phyloP scores from a whole-genome alignment of 257 asterid genomes.

The Forsythia suspensa region DNA sequence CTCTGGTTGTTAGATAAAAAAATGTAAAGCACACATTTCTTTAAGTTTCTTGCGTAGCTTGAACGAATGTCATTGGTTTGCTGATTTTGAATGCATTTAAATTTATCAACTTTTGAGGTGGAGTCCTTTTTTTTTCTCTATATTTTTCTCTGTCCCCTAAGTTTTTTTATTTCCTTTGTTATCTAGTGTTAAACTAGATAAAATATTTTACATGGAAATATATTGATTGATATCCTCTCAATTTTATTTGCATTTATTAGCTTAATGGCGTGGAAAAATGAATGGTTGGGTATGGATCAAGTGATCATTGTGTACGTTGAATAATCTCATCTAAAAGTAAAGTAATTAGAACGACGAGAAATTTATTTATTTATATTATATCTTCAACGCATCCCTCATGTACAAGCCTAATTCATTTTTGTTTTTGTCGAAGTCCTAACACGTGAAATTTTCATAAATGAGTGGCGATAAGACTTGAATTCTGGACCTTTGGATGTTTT shows the following conservation, averaged over 20 bases:
- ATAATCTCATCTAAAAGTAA: neutral
- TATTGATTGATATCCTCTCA: neutral
- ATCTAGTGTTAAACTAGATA: neutral
- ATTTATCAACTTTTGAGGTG: neutral
- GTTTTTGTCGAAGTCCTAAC: neutral
- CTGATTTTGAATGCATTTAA: neutral
- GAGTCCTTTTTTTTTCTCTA: neutral
- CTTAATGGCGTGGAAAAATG: neutral
- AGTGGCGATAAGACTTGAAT: neutral
- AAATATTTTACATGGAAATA: neutral
- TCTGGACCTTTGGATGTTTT: neutral
- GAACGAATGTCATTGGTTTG: neutral
- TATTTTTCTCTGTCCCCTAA: neutral
- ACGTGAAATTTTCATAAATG: neutral
- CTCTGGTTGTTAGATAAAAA: neutral
- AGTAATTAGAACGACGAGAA: neutral
- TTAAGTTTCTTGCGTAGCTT: slow-evolving; percentile 8
- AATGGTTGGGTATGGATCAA: neutral
- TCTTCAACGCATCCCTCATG: neutral
- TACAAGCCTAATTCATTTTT: neutral
- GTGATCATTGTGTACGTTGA: neutral
- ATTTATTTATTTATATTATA: neutral
- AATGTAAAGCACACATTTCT: neutral
- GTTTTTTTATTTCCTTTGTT: too few relatives aligned
- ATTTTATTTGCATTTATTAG: neutral